Conservation (phyloP, 2,329 filamentous ascomycete species). For the Neonectria punicea region DNA sequence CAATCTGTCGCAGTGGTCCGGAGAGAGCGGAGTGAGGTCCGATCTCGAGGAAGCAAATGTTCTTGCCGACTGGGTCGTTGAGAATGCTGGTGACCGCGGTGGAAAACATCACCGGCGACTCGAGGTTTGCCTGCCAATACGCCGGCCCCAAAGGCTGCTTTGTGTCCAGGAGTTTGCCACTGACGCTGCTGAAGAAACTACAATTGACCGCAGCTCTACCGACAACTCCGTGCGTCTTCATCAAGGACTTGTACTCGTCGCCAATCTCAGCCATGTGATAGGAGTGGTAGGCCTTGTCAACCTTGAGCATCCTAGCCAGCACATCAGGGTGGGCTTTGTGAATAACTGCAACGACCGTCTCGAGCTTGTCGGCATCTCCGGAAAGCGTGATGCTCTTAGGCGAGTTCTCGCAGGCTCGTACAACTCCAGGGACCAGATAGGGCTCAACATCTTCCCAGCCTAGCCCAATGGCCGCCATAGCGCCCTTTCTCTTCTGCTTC, state of each 20-base stretch:
- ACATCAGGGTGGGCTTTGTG: slow-evolving; percentile 43
- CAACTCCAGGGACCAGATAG: slow-evolving; percentile 41
- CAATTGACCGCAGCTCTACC: background rate
- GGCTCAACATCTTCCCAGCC: slow-evolving; percentile 42
- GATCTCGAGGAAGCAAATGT: slow-evolving; percentile 37
- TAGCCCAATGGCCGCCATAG: slow-evolving; percentile 55
- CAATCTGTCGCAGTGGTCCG: slow-evolving; percentile 41
- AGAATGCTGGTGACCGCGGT: slow-evolving; percentile 27
- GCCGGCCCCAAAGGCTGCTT: slow-evolving; percentile 19
- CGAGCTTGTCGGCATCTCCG: slow-evolving; percentile 31
- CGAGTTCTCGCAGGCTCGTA: slow-evolving; percentile 53
- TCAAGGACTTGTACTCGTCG: slow-evolving; percentile 33
- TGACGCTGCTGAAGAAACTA: slow-evolving; percentile 45
- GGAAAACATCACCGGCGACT: slow-evolving; percentile 43
- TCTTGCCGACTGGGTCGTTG: background rate
- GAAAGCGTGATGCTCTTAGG: slow-evolving; percentile 45
- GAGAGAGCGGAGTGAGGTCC: slow-evolving; percentile 42
- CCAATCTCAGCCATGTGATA: slow-evolving; percentile 47
- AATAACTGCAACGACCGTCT: slow-evolving; percentile 42
- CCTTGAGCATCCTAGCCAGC: slow-evolving; percentile 47
- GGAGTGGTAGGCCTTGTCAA: slow-evolving; percentile 57
- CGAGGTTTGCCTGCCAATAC: slow-evolving; percentile 47
- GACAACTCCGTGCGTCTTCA: slow-evolving; percentile 21
- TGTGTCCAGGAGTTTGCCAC: slow-evolving; percentile 37
- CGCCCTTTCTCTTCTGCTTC: slow-evolving; percentile 31